A percentile compares a stretch with the other conserved stretches of the same genome.
Evolutionary conservation across 1,139 yeast species (phyloP).

Genomic region (Hyphopichia buzzinii): DNA sequence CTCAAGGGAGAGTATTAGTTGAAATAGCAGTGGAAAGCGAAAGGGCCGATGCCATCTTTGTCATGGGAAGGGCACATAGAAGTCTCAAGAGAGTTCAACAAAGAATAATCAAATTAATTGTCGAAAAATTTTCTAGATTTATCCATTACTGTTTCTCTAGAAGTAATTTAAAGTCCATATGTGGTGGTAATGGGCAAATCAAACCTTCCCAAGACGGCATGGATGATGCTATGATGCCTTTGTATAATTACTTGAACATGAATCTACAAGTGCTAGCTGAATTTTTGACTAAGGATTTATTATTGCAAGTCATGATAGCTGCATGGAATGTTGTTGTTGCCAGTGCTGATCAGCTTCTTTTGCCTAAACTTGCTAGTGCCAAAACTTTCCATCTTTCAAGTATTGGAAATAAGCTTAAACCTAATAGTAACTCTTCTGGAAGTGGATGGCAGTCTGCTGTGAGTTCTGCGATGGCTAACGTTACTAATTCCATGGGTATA

Average conservation of each 20-base stretch:
- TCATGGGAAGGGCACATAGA: constrained; percentile 74
- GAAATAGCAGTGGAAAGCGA: constrained; percentile 79
- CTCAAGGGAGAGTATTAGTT: constrained; percentile 63
- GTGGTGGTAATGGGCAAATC: constrained; percentile 48
- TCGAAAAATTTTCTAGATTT: constrained; percentile 54
- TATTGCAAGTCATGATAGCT: constrained; percentile 68
- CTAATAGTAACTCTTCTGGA: constrained; percentile 9
- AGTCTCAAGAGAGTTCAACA: constrained; percentile 60
- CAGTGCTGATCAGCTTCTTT: constrained; percentile 63
- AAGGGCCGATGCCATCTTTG: constrained; percentile 71
- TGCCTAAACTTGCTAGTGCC: constrained; percentile 68
- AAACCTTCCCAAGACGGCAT: constrained; percentile 52
- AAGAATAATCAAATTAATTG: constrained; percentile 63
- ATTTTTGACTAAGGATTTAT: constrained; percentile 56
- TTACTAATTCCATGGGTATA: constrained; percentile 40
- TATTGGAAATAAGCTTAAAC: constrained; percentile 17
- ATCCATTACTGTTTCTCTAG: constrained; percentile 43
- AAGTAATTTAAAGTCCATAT: constrained; percentile 48
- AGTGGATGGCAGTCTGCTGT: constrained; percentile 50
- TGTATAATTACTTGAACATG: constrained; percentile 71
- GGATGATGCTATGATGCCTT: constrained; percentile 70
- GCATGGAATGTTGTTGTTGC: constrained; percentile 71
- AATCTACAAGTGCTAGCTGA: constrained; percentile 67
- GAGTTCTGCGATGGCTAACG: constrained; percentile 49
- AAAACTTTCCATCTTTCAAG: constrained; percentile 35